These are phyloP conservation scores for Pestalotiopsis sp. DNA, from an alignment of 2,329 filamentous ascomycete species.

Conservation along the genomic window DNA sequence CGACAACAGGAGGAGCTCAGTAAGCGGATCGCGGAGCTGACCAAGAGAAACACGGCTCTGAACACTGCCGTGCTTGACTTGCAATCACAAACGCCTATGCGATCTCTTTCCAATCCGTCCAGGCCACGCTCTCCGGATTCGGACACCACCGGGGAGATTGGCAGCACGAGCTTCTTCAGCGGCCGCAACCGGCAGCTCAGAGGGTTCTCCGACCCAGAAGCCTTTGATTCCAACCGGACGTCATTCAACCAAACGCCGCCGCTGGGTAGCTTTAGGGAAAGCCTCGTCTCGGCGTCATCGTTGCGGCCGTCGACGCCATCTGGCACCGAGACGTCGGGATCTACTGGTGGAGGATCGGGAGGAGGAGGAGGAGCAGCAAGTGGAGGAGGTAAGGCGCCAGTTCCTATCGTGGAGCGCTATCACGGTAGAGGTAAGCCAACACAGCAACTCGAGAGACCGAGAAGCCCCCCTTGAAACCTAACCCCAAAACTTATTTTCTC, in stretches of 20 bases:
- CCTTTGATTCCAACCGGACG: conserved; percentile 35
- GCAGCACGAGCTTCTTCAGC: conserved; percentile 34
- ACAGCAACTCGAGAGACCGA: background rate
- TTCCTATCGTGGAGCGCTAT: conserved; percentile 42
- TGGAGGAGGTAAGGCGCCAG: conserved; percentile 16
- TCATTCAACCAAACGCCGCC: conserved; percentile 46
- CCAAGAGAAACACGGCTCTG: conserved; percentile 53
- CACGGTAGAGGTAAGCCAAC: conserved; percentile 45
- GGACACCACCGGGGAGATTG: conserved; percentile 30
- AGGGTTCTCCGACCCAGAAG: conserved; percentile 46
- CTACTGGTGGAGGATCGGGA: conserved; percentile 16
- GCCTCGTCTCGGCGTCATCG: conserved; percentile 24
- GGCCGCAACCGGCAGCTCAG: conserved; percentile 39
- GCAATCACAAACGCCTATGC: conserved; percentile 35
- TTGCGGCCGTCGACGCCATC: conserved; percentile 39
- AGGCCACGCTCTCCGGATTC: conserved; percentile 32
- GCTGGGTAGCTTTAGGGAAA: conserved; percentile 33
- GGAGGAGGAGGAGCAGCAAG: background rate
- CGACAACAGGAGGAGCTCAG: conserved; percentile 56
- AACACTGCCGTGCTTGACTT: conserved; percentile 53
- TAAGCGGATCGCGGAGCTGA: conserved; percentile 50
- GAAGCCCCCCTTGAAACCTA: background rate
- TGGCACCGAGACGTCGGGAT: conserved; percentile 31
- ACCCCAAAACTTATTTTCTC: conserved; percentile 11
- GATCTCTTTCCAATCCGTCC: conserved; percentile 17